Conservation (phyloP, 345 rosid genomes). For the Citrus mangshanensis region DNA sequence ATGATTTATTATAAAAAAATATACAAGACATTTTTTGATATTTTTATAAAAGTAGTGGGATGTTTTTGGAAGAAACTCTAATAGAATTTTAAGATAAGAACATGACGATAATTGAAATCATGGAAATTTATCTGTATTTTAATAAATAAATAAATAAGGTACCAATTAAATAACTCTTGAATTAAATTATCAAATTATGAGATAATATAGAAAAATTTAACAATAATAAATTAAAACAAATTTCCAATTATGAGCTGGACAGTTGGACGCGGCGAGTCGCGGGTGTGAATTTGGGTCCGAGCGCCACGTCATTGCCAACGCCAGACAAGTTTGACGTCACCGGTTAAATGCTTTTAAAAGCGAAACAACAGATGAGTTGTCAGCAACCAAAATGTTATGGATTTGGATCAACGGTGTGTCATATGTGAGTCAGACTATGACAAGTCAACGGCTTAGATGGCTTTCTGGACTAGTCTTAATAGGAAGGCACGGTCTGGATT, state of each 20-base stretch:
- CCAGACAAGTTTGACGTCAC: not conserved
- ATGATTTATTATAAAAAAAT: not conserved
- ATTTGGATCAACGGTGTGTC: not conserved
- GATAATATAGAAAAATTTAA: not conserved
- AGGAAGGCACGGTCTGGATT: not conserved
- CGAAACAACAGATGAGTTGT: not conserved
- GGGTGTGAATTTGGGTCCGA: not conserved
- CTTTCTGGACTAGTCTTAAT: too few relatives aligned
- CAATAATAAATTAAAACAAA: not conserved
- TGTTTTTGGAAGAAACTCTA: not conserved
- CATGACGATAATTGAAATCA: not conserved
- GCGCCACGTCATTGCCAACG: not conserved
- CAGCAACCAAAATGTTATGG: not conserved
- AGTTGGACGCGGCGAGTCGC: conserved; percentile 6
- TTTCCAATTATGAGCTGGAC: not conserved
- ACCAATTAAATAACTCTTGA: not conserved
- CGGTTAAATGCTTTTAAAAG: not conserved
- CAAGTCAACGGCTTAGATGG: not conserved
- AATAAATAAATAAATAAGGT: not conserved
- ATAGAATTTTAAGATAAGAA: not conserved
- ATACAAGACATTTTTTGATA: too few relatives aligned
- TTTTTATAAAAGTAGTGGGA: not conserved
- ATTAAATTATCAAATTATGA: not conserved
- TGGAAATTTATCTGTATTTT: not conserved
- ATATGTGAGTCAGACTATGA: not conserved